These are phyloP conservation scores for Phytopythium delawarense DNA, from an alignment of 352 stramenopile genomes.

Conservation along the genomic window DNA sequence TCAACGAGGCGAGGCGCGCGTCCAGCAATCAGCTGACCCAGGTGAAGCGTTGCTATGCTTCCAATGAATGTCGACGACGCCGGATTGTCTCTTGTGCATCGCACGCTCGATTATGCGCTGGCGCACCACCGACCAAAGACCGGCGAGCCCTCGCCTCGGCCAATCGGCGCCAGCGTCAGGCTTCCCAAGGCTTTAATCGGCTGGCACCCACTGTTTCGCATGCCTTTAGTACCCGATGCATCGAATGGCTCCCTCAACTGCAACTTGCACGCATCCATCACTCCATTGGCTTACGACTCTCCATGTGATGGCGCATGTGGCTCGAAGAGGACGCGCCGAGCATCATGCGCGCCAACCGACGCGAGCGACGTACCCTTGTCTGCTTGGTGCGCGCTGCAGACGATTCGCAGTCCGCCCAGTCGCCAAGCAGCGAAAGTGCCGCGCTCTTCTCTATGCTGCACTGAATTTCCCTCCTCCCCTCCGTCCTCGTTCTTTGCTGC, in stretches of 20 bases:
- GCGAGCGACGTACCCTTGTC: not conserved
- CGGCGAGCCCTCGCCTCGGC: not conserved
- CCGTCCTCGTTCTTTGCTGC: constrained; percentile 3
- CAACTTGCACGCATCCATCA: not conserved
- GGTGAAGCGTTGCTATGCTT: not conserved
- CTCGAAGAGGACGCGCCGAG: too few species aligned
- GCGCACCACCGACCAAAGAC: not conserved
- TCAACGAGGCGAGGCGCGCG: not conserved
- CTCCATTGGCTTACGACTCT: too few species aligned
- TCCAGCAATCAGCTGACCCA: not conserved
- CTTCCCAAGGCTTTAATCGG: too few species aligned
- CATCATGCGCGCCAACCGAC: too few species aligned
- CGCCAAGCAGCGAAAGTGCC: not conserved
- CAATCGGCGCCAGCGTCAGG: not conserved
- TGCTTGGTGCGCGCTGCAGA: too few species aligned
- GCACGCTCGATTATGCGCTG: not conserved
- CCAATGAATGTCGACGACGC: not conserved
- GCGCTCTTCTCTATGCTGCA: constrained; percentile 2
- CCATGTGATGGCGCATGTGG: too few species aligned
- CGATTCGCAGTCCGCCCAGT: not conserved
- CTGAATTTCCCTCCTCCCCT: not conserved
- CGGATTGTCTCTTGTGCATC: not conserved
- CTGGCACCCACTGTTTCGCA: too few species aligned
- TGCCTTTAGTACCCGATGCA: too few species aligned
- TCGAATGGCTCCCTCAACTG: not conserved